Percentiles rank a stretch among this genome's conserved stretches.
Evolutionary conservation across 768 basidiomycete species (phyloP).

Genomic region (Termitomyces eurrhizus): DNA sequence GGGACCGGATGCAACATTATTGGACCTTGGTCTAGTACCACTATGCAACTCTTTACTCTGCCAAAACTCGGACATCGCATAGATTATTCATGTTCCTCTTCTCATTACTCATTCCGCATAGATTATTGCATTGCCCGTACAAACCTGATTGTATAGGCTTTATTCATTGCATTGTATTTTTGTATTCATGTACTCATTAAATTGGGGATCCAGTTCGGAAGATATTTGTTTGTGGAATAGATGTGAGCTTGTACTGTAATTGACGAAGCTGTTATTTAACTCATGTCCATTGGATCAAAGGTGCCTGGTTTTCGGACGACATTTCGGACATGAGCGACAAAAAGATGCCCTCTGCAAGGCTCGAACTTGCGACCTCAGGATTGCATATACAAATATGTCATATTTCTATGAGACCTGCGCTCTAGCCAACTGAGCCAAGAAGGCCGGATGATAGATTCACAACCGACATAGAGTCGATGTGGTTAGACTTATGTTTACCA

Average conservation of each 20-base stretch:
- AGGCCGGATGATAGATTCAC: neutral
- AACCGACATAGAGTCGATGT: no score
- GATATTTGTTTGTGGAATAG: neutral
- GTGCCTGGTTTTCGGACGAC: no score
- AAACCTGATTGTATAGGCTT: slow-evolving; percentile 3
- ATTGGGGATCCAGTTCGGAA: neutral
- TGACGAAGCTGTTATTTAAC: no score
- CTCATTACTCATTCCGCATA: slow-evolving; percentile 5
- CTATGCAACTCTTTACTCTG: neutral
- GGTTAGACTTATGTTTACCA: no score
- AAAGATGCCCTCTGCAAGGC: slow-evolving; percentile 42
- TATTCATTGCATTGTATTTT: slow-evolving; percentile 10
- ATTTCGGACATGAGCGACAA: neutral
- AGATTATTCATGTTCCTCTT: slow-evolving; percentile 1
- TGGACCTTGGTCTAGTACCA: neutral
- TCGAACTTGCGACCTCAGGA: slow-evolving; percentile 56
- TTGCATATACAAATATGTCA: slow-evolving; percentile 15
- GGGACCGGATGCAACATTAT: slow-evolving; percentile 9
- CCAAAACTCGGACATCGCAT: neutral
- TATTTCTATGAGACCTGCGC: slow-evolving; percentile 7
- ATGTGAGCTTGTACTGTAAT: no score
- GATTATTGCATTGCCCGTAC: slow-evolving; percentile 6
- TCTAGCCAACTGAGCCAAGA: slow-evolving; percentile 10
- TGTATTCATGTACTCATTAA: slow-evolving; percentile 9
- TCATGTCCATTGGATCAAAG: no score